These are phyloP conservation scores for Kwoniella newhampshirensis DNA, from an alignment of 768 basidiomycete genomes.

Conservation along the genomic window DNA sequence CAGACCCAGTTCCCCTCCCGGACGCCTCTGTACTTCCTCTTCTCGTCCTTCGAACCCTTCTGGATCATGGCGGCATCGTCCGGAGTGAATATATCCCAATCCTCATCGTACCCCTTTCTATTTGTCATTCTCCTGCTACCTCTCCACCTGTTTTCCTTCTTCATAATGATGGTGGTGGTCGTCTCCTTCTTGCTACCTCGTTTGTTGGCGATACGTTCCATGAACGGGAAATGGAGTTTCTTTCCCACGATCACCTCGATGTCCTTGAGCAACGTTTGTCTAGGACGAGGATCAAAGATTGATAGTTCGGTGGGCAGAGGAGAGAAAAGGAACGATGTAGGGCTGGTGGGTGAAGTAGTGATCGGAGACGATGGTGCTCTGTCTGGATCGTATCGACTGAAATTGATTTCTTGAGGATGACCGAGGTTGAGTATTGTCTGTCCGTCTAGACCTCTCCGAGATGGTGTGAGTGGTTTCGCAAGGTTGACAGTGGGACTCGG, in stretches of 20 bases:
- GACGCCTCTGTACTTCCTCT: constrained; percentile 26
- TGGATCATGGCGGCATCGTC: constrained; percentile 17
- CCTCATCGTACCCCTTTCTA: constrained; percentile 24
- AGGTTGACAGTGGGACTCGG: constrained; percentile 6
- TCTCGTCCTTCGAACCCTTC: constrained; percentile 1
- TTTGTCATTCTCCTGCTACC: constrained; percentile 20
- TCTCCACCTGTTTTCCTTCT: constrained; percentile 11
- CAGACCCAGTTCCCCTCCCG: constrained; percentile 40
- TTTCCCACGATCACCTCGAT: constrained; percentile 40
- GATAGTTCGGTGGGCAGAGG: constrained; percentile 27
- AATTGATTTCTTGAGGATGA: too few relatives aligned
- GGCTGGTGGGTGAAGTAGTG: too few relatives aligned
- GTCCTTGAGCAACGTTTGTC: constrained; percentile 31
- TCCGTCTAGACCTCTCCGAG: too few relatives aligned
- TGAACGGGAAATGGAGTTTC: constrained; percentile 37
- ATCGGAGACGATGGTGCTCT: too few relatives aligned
- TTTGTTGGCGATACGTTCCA: constrained; percentile 6
- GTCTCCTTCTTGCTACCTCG: constrained; percentile 8
- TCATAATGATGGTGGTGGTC: too few relatives aligned
- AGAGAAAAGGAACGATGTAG: too few relatives aligned
- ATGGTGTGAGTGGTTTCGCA: constrained; percentile 10
- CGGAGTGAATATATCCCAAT: constrained; percentile 6
- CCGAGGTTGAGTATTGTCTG: too few relatives aligned
- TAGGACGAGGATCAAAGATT: constrained; percentile 30
- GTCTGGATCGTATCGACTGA: too few relatives aligned